Conservation (phyloP, 345 rosid species). For the Alliaria petiolata region DNA sequence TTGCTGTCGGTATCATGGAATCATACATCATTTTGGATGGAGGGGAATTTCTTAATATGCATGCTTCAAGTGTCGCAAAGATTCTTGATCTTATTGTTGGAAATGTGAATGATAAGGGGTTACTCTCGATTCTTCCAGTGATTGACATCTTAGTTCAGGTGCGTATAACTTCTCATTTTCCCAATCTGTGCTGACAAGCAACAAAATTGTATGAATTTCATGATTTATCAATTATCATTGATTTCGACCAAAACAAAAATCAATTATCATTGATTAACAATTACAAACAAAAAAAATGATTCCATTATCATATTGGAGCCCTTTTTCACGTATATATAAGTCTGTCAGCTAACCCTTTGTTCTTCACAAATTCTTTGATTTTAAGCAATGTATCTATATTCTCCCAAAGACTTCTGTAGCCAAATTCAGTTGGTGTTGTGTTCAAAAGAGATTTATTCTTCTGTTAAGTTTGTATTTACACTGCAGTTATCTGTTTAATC, state of each 20-base stretch:
- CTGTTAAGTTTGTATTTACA: conserved; percentile 4
- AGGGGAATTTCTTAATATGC: conserved; percentile 70
- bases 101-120: conserved; percentile 86
- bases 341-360: not conserved
- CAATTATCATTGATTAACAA: not conserved
- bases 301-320: not conserved
- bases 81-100: conserved; percentile 91
- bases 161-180: conserved; percentile 15
- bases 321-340: not conserved
- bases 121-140: conserved; percentile 78
- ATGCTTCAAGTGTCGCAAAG: conserved; percentile 78
- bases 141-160: conserved; percentile 91
- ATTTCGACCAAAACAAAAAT: no score
- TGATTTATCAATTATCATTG: not conserved
- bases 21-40: conserved; percentile 78
- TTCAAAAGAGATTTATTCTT: not conserved
- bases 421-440: not conserved
- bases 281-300: not conserved
- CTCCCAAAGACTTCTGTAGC: not conserved
- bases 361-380: not conserved
- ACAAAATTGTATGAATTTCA: not conserved
- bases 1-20: conserved; percentile 77
- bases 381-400: not conserved
- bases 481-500: not conserved
- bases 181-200: conserved; percentile 1